These are phyloP conservation scores for Syzygium oleosum DNA, from an alignment of 345 rosid genomes.

Conservation along the genomic window DNA sequence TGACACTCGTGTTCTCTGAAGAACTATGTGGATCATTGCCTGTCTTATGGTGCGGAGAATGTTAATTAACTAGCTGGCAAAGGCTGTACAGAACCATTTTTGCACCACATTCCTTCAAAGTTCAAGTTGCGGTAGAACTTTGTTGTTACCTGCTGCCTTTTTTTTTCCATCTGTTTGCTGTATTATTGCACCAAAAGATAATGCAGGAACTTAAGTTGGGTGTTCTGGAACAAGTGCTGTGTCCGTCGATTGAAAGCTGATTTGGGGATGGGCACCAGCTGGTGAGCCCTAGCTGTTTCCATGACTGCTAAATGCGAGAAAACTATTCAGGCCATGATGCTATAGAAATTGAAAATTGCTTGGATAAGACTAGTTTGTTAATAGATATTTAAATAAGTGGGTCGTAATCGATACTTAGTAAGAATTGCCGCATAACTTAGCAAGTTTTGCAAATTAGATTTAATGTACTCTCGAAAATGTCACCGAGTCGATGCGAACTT, in stretches of 20 bases:
- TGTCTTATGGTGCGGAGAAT: not conserved
- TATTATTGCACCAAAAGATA: not conserved
- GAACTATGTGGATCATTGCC: not conserved
- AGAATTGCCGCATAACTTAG: not conserved
- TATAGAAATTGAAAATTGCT: not conserved
- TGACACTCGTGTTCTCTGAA: not conserved
- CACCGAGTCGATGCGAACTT: not conserved
- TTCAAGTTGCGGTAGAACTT: not conserved
- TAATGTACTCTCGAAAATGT: not conserved
- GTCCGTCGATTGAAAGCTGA: not conserved
- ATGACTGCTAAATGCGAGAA: not conserved
- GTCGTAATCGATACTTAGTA: not conserved
- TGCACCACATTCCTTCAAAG: not conserved
- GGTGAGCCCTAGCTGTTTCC: not conserved
- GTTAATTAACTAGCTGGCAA: not conserved
- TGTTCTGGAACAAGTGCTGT: not conserved
- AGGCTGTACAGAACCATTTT: not conserved
- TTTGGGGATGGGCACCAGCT: not conserved
- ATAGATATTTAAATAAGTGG: not conserved
- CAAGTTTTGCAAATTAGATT: not conserved
- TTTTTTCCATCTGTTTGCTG: not conserved
- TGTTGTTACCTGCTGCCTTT: not conserved
- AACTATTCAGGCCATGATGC: not conserved
- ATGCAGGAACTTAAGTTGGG: not conserved
- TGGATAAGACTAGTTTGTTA: not conserved